Conservation (phyloP, 805 yeast genomes). For the Ogataea corticis region DNA sequence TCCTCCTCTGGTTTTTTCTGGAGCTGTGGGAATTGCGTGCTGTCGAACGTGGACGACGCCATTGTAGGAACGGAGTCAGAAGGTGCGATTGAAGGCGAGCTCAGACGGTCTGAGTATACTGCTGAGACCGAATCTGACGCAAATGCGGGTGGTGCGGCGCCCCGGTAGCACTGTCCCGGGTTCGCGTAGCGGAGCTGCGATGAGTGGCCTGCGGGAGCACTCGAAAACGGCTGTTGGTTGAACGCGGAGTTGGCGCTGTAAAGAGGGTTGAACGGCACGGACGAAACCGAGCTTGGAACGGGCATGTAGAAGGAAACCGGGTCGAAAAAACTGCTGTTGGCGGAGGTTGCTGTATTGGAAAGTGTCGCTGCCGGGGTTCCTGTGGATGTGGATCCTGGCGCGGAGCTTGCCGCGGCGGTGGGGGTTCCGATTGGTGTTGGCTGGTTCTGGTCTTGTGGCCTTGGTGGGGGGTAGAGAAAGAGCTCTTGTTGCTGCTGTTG, state of each 20-base stretch:
- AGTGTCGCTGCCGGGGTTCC: not conserved
- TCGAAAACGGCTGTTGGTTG: too few species aligned
- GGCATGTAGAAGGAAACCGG: constrained; percentile 2
- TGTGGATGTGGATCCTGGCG: not conserved
- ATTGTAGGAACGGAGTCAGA: constrained; percentile 2
- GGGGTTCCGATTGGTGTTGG: constrained; percentile 2
- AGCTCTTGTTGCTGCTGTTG: constrained; percentile 10
- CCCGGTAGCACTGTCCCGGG: too few species aligned
- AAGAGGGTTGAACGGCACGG: not conserved
- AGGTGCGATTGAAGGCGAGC: constrained; percentile 10
- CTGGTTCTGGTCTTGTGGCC: constrained; percentile 6
- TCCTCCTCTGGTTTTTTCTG: constrained; percentile 16
- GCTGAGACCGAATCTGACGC: constrained; percentile 5
- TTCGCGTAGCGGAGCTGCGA: not conserved
- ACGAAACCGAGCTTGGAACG: constrained; percentile 6
- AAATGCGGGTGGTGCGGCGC: too few species aligned
- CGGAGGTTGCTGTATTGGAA: not conserved
- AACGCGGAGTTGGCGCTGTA: not conserved
- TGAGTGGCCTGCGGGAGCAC: not conserved
- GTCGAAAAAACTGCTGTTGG: constrained; percentile 2
- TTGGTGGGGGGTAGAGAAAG: constrained; percentile 4
- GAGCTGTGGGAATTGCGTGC: not conserved
- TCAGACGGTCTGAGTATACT: constrained; percentile 5
- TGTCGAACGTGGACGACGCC: constrained; percentile 2
- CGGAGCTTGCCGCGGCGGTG: not conserved